phyloP scores from a whole-genome alignment of 352 stramenopile species.

The Blastocystis hominis region DNA sequence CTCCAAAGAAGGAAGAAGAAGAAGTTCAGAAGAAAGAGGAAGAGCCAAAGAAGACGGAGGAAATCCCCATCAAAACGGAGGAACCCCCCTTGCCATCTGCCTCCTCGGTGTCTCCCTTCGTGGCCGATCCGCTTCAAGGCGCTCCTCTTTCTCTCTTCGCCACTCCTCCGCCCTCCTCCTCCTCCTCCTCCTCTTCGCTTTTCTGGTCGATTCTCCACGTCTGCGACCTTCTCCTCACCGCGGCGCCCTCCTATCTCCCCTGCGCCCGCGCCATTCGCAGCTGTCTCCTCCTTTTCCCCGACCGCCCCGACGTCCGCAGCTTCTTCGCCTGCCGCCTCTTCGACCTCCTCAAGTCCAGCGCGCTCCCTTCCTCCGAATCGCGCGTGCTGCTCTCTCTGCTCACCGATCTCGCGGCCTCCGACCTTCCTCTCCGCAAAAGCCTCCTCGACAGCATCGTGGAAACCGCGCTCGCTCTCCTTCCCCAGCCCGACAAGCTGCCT shows the following conservation, averaged over 20 bases:
- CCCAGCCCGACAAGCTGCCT: background rate
- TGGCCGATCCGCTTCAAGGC: background rate
- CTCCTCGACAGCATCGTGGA: background rate
- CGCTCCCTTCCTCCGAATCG: background rate
- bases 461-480: background rate
- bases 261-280: background rate
- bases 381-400: background rate
- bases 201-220: background rate
- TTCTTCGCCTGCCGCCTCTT: slow-evolving; percentile 1
- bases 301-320: background rate
- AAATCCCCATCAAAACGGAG: background rate
- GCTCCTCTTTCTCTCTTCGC: background rate
- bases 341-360: background rate
- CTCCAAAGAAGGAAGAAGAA: background rate
- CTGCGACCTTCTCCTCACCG: background rate
- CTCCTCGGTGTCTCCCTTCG: background rate
- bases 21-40: background rate
- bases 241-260: background rate
- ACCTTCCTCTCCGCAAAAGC: background rate
- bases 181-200: background rate
- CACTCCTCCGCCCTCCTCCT: background rate
- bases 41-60: background rate
- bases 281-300: background rate
- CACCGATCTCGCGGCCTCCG: background rate
- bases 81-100: background rate